Base-by-base conservation (phyloP, 768 basidiomycete species). In the Sporobolomyces pararoseus region DNA sequence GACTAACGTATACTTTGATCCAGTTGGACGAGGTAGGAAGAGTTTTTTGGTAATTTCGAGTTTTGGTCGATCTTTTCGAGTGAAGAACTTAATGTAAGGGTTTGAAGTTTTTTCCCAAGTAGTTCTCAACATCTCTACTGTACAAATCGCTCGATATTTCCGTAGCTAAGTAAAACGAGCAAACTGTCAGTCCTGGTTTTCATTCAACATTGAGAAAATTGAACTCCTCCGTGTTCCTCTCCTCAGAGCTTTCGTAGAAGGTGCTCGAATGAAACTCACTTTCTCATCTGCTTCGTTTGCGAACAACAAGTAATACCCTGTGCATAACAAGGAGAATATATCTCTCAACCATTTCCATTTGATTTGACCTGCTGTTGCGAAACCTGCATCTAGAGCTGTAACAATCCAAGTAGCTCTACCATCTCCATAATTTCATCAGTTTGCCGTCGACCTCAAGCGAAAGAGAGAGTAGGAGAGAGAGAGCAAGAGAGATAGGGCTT, bases 81-180 rank as follows among this genome's bases (percentile, higher is more conserved):
- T 86, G 50, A 89, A 73, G 31, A 88, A 78, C 35, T 89, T 88
- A 73, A 96, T 82, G 81, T 91, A 89, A 69, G 94, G 96, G 80
- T 98, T 95, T 2, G 84, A 84, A 0, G 91, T 91, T 83, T 99
- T 99, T 80, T 95, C 94, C 96, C 96, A 99, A 29, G 92, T 97
- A 23, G 85, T 83, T 4, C 96, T 87, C 29, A 99, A 84, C 89
- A 97, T 92, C 81, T 99, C 95, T 29, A 97, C 88, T 0, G 95
- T 96, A 55, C 92, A 93, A 0, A 94, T 86, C 29, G 95, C 92
- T 76, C 96, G 84, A 78, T 90, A 97, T 66, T 87, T 86, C 66
- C 94, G 88, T 61, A 99, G 85, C 93, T 97, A 42, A 9, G 77
- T 42, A 37, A 47, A 47, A 47, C 12, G 21, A 47, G 21, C 39